A percentile compares a stretch with the other conserved stretches of the same genome.
Evolutionary conservation across 257 asterid species (phyloP).

Genomic region (Petunia secreta): DNA sequence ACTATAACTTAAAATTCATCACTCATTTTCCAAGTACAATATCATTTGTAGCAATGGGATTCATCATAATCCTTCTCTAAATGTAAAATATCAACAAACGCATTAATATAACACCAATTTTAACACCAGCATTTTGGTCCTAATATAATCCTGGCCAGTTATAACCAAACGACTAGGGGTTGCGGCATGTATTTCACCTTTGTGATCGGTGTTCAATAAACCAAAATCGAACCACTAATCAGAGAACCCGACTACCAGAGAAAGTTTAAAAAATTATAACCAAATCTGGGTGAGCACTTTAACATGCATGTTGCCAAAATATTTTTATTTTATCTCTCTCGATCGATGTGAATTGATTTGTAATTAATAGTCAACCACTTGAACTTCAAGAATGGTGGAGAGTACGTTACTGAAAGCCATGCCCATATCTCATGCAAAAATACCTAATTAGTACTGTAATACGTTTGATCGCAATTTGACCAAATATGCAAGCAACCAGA

Average conservation of each 20-base stretch:
- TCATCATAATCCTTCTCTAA: too few relatives aligned
- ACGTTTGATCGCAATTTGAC: slow-evolving; percentile 30
- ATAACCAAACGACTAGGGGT: too few relatives aligned
- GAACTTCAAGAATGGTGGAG: slow-evolving; percentile 33
- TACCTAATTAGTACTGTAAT: slow-evolving; percentile 36
- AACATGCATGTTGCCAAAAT: neutral
- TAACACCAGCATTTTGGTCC: too few relatives aligned
- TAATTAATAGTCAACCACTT: slow-evolving; percentile 43
- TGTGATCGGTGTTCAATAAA: neutral
- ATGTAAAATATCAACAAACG: too few relatives aligned
- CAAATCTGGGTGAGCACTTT: neutral
- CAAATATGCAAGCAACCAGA: slow-evolving; percentile 19
- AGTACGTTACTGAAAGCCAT: slow-evolving; percentile 18
- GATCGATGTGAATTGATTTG: neutral
- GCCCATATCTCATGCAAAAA: slow-evolving; percentile 41
- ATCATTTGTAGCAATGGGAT: too few relatives aligned
- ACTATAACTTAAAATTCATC: too few relatives aligned
- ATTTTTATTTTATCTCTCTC: neutral
- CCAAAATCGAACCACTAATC: neutral
- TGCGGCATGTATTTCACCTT: too few relatives aligned
- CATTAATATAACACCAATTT: too few relatives aligned
- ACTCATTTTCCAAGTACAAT: too few relatives aligned
- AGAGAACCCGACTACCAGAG: neutral
- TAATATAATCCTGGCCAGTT: too few relatives aligned
- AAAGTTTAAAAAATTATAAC: neutral